Evolutionary conservation across 2,329 filamentous ascomycete species (phyloP).

Genomic region (Fusarium albosuccineum): DNA sequence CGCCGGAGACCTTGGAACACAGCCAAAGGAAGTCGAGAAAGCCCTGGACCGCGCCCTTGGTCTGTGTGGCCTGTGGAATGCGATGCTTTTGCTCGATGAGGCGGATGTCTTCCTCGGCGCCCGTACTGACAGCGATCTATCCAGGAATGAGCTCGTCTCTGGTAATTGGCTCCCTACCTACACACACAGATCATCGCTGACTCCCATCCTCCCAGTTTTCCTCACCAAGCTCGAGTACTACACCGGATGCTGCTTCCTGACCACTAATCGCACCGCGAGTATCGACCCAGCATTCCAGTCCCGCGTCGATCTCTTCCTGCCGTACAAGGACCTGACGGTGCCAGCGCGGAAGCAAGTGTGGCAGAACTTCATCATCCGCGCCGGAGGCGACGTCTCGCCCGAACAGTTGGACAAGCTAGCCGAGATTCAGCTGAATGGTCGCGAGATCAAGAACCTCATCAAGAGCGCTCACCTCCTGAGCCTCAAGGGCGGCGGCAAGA

Average conservation of each 20-base stretch:
- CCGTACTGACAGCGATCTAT: slow-evolving; percentile 50
- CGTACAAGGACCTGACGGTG: slow-evolving; percentile 49
- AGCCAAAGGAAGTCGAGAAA: slow-evolving; percentile 51
- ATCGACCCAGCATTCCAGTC: slow-evolving; percentile 56
- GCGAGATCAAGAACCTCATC: slow-evolving; percentile 64
- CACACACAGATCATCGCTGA: not conserved
- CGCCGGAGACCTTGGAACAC: slow-evolving; percentile 55
- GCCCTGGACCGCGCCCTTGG: slow-evolving; percentile 50
- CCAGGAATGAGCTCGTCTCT: slow-evolving; percentile 57
- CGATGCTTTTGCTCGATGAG: slow-evolving; percentile 59
- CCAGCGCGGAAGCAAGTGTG: slow-evolving; percentile 51
- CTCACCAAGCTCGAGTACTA: slow-evolving; percentile 53
- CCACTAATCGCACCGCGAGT: slow-evolving; percentile 52
- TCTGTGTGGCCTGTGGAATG: slow-evolving; percentile 62
- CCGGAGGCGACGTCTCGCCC: slow-evolving; percentile 47
- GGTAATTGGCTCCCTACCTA: slow-evolving; percentile 1
- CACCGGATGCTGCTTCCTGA: slow-evolving; percentile 54
- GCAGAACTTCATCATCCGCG: slow-evolving; percentile 51
- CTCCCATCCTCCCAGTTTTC: slow-evolving; percentile 38
- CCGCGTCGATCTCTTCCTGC: slow-evolving; percentile 49
- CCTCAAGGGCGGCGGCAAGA: slow-evolving; percentile 46
- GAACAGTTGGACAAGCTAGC: slow-evolving; percentile 52
- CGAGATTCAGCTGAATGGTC: slow-evolving; percentile 57
- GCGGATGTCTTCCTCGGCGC: slow-evolving; percentile 58
- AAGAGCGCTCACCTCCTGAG: slow-evolving; percentile 55